These are phyloP conservation scores for Fraxinus baroniana DNA, from an alignment of 305 asterid species.

Conservation along the genomic window DNA sequence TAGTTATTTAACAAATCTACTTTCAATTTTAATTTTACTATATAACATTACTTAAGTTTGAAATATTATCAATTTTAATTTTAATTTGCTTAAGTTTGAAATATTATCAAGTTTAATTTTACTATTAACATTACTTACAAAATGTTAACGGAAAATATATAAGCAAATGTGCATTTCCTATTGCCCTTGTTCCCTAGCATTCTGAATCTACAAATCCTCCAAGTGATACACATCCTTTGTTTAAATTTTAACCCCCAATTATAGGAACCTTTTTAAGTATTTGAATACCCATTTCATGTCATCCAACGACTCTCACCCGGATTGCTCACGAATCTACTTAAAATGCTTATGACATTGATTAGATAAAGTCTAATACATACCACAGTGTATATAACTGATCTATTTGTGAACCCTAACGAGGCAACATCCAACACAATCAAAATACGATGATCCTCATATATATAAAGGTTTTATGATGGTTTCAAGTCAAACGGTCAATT, in stretches of 20 bases:
- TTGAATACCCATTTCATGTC: background rate
- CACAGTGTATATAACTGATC: background rate
- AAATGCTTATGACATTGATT: background rate
- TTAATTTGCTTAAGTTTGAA: too few relatives aligned
- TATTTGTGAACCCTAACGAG: background rate
- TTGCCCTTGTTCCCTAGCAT: background rate
- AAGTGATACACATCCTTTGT: background rate
- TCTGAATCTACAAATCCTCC: background rate
- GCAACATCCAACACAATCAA: background rate
- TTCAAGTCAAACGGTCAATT: background rate
- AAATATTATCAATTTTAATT: too few relatives aligned
- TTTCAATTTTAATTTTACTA: too few relatives aligned
- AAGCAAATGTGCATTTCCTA: background rate
- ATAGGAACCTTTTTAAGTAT: background rate
- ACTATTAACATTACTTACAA: too few relatives aligned
- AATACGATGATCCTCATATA: background rate
- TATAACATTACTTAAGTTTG: too few relatives aligned
- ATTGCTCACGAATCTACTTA: background rate
- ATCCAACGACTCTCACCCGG: background rate
- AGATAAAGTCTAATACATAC: background rate
- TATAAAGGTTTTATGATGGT: background rate
- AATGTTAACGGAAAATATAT: too few relatives aligned
- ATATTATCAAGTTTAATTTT: too few relatives aligned
- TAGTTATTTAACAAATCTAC: too few relatives aligned
- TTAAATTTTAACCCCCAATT: background rate